Base-by-base conservation (phyloP, 352 stramenopile genomes). In the Pythium aphanidermatum region DNA sequence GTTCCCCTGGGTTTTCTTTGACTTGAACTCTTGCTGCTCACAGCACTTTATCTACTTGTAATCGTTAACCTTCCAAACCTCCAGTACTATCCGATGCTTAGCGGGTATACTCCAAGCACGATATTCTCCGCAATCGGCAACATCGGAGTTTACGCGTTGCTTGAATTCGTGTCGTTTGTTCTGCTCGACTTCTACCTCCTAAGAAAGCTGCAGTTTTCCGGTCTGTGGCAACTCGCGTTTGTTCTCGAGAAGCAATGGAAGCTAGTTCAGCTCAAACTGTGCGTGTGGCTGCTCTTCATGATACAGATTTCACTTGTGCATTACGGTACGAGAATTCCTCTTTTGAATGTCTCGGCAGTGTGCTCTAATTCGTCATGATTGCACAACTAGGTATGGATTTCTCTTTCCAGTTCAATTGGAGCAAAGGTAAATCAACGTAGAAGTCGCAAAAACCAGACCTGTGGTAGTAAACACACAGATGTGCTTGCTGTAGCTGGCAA, bases 101-200 rank as follows among this genome's bases (percentile, higher is more conserved):
- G 23, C 0, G 19, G 7, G 5, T 21, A 51, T 23, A 55, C 27
- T 14, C 16, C 24, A 11, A 32, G 10, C 5, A 43, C 23, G 2
- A 4, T 55, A 8, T 14, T 27, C 14, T 4, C 37, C 3, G 28
- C 23, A 5, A 25, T 57, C 24, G 28, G 49, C 13, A 46, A 43
- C 41, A 33, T 58, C 41, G 14, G 62, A 19, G 3, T 69, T 6
- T 74, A 67, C 30, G 39, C 51, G 9, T 21, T 30, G 8, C 40
- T 72, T 4, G 55, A 72, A 48, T 19, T 70, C 5, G 30, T 43
- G 3, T 63, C 58, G 0, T 39, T 75, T 5, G 10, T 65, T 9
- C 19, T 55, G 2, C 33, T 73, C 2, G 37, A 50, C 16, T 13
- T 20, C 3, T 45, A 63, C 9, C 17, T 70, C 13, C 35, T 68